Base-by-base conservation (phyloP, 495 filamentous ascomycete genomes). In the Aspergillus asperescens region DNA sequence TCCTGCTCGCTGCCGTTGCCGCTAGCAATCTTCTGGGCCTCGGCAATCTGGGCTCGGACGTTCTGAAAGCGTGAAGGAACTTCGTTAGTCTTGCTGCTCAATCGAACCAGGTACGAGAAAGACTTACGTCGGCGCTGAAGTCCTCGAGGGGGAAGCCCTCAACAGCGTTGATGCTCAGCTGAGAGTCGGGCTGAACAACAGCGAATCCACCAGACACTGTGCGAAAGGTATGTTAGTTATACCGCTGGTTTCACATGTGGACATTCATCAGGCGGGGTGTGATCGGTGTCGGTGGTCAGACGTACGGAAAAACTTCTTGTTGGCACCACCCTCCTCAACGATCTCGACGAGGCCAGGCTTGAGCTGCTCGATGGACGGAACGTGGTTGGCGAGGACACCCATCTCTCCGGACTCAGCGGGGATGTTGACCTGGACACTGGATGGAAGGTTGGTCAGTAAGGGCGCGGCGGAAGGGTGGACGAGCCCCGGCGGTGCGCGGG, bases 301-400 rank as follows among this genome's bases (percentile, higher is more conserved):
- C 92, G 62, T 87, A 96, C 93, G 79, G 88, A 97, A 99, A 78
- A 89, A 97, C 72, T 93, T 88, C 84, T 97, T 96, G 88, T 72
- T 95, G 66, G 88, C 86, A 60, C 83, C 77, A 63, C 77, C 81
- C 81, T 99, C 93, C 79, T 97, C 93, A 61, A 97, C 83, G 60
- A 99, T 78, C 76, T 97, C 93, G 58, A 99, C 81, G 55, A 97
- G 74, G 62, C 93, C 93, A 44, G 93, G 90, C 81, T 91, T 94
- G 69, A 99, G 81, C 80, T 99, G 93, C 81, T 99, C 93, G 63
- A 99, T 96, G 43, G 93, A 91, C 39, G 93, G 92, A 59, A 99
- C 94, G 83, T 99, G 93, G 79, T 92, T 90, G 71, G 93, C 93
- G 62, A 99, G 87, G 58, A 99, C 81, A 85, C 93, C 93, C 93